Conservation (phyloP, 306 rosid genomes). For the Dalbergia cultrata region DNA sequence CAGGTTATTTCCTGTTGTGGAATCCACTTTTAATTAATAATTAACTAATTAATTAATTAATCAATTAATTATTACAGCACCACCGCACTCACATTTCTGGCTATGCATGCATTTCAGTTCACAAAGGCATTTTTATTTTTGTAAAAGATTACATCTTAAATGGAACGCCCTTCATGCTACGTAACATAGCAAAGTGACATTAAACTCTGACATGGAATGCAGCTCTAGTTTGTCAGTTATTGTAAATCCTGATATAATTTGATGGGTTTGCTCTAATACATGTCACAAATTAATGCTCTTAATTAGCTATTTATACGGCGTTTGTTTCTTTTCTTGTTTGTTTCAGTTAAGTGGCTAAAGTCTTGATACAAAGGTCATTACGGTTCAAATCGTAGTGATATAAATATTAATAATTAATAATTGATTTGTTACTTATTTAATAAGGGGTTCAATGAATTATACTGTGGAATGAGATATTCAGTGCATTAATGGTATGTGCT, state of each 20-base stretch:
- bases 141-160: background rate
- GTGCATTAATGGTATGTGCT: slow-evolving; percentile 1
- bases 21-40: background rate
- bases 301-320: background rate
- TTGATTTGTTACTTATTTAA: background rate
- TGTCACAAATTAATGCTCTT: background rate
- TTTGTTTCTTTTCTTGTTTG: background rate
- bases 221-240: background rate
- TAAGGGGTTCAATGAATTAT: slow-evolving; percentile 32
- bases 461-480: background rate
- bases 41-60: background rate
- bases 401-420: background rate
- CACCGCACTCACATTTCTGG: background rate
- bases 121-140: background rate
- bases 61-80: background rate
- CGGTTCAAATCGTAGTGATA: background rate
- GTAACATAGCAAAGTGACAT: too few relatives aligned
- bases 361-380: background rate
- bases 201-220: background rate
- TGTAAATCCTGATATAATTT: background rate
- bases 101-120: background rate
- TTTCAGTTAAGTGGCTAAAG: background rate
- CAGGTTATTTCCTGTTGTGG: slow-evolving; percentile 9
- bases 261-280: background rate
- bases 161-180: slow-evolving; percentile 20